Evolutionary conservation across 768 basidiomycete species (phyloP).

Genomic region (Crepidotus variabilis): DNA sequence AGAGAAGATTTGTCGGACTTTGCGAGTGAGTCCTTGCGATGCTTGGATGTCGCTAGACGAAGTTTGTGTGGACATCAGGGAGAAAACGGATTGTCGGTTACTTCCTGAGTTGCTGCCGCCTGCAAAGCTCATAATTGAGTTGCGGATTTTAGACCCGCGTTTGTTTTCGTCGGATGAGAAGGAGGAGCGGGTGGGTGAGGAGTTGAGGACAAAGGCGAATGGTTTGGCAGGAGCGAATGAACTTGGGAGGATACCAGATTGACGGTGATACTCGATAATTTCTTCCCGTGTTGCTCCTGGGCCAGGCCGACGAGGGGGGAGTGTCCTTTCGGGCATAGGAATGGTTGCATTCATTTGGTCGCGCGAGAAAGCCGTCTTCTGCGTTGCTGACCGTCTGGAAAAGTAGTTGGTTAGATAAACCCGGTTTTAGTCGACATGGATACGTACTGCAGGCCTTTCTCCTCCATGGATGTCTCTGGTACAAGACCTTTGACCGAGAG

Average conservation of each 20-base stretch:
- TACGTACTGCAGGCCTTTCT: neutral
- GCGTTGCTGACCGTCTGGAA: slow-evolving; percentile 10
- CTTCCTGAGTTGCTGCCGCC: slow-evolving; percentile 15
- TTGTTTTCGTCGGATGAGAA: slow-evolving; percentile 14
- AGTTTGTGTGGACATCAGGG: slow-evolving; percentile 20
- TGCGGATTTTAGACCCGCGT: slow-evolving; percentile 24
- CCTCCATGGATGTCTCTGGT: slow-evolving; percentile 21
- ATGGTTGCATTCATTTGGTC: slow-evolving; percentile 40
- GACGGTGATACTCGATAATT: slow-evolving; percentile 39
- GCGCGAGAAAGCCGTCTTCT: slow-evolving; percentile 33
- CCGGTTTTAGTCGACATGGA: neutral
- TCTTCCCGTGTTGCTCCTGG: slow-evolving; percentile 32
- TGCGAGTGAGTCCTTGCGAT: slow-evolving; percentile 37
- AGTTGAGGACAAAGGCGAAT: slow-evolving; percentile 36
- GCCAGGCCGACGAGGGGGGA: slow-evolving; percentile 22
- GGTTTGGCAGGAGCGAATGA: slow-evolving; percentile 33
- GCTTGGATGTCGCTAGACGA: slow-evolving; percentile 30
- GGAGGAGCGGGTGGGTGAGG: slow-evolving; percentile 11
- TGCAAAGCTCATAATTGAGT: slow-evolving; percentile 26
- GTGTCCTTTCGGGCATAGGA: slow-evolving; percentile 49
- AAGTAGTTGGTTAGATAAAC: neutral
- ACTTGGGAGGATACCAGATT: slow-evolving; percentile 37
- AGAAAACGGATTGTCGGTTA: slow-evolving; percentile 38
- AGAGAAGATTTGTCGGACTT: slow-evolving; percentile 61
- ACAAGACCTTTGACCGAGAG: slow-evolving; percentile 47